Evolutionary conservation across 139 green algal genomes (phyloP), one percentile per base, ranked within the genome.

Genomic region (Choricystis sp.): DNA sequence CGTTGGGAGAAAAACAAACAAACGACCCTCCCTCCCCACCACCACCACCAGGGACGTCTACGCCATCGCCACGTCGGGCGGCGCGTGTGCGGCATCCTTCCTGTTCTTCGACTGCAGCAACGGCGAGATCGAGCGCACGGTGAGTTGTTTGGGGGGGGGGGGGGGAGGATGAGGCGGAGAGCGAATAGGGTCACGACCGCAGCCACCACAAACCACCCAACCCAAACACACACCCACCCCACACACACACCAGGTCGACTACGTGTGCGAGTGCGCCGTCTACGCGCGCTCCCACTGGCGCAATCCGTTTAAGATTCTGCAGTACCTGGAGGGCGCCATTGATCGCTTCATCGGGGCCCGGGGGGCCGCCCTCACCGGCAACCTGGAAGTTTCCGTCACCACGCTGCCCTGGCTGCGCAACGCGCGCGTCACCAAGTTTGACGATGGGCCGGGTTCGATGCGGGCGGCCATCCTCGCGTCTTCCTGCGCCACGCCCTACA

Each of bases 381-480:
- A 69, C 31, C 30, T 64, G 20, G 65, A 69, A 22, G 26, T 69
- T 29, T 64, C 57, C 26, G 58, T 69, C n/a, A 69, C 65, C 27
- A 64, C 27, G 9, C 24, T 69, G 19, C 65, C 65, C 3, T 61
- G 57, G 57, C 29, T 69, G 16, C 56, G 58, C 31, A 69, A 69
- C 30, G 57, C 31, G 31, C 65, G 65, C 24, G 31, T 69, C n/a
- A 64, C 49, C n/a, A 19, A 64, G 0, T 69, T 62, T 31, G n/a
- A n/a, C n/a, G 31, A 27, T 21, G 20, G 4, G 31, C 56, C 52
- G 20, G 31, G 20, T 4, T 25, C 40, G 40, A 31, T 69, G 52
- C 56, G 28, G 31, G 49, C 52, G 29, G 58, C 70, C 49, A 59
- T 76, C 28, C 56, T 76, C 29, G 67, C 64, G 24, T 69, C 61